Base-by-base conservation (phyloP, 2,329 filamentous ascomycete species). In the Tympanopsis confertula region DNA sequence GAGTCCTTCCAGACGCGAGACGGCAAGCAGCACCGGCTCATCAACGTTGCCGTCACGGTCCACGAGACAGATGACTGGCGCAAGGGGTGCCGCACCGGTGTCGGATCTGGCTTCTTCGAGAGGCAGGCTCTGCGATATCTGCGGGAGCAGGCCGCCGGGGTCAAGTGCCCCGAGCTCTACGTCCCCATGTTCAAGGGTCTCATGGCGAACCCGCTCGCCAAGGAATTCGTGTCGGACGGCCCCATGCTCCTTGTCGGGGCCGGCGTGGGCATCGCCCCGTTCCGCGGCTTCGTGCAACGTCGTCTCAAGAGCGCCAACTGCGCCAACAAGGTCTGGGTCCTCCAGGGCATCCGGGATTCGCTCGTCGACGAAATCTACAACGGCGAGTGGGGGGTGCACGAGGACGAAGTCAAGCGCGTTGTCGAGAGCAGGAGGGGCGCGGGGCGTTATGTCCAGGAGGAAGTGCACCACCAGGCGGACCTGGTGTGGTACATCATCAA, bases 401-500 rank as follows among this genome's bases (percentile, higher is more conserved):
- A 95, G 55, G 78, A 84, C 38, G 80, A 88, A 54, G 81, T 88
- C 37, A 87, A 88, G 63, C 82, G 78, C 30, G 83, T 91, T 1
- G 81, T 88, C 12, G 76, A 91, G 58, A 85, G 74, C 47, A 78
- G 78, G 37, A 71, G 69, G 36, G 84, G 83, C 35, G 82, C 87
- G 48, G 85, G 86, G 44, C 81, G 82, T 46, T 98, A 98, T 53
- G 91, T 98, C 2, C 91, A 98, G 55, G 91, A 98, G 51, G 91
- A 96, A 59, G 89, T 98, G 7, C 69, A 74, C 10, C 72, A 85
- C 45, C 91, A 96, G 57, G 86, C 88, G 2, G 91, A 96, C 53
- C 72, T 96, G n/a, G 89, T 96, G 13, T 98, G 91, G 91, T 94
- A 86, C 57, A 87, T 96, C 45, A 84, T 94, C 67, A 96, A 96